phyloP scores from a whole-genome alignment of 345 rosid species.

The Camelina neglecta region DNA sequence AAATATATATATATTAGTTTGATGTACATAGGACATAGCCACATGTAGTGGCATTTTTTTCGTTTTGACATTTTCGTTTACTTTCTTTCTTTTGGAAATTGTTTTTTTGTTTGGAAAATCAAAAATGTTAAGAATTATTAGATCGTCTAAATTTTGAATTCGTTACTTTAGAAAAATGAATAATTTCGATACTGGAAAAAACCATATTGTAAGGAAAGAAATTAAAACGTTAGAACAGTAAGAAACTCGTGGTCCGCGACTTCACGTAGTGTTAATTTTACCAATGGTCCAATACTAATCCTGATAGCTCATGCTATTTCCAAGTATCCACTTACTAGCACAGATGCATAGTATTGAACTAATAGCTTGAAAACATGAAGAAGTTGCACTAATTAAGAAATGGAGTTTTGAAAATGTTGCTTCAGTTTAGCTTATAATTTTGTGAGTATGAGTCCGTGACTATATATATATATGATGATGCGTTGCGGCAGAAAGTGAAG shows the following conservation, averaged over 20 bases:
- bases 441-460: too few relatives aligned
- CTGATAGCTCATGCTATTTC: neutral
- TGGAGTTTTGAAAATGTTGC: neutral
- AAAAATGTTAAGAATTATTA: neutral
- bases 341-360: neutral
- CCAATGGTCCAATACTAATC: neutral
- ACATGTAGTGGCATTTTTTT: conserved; percentile 3
- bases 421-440: neutral
- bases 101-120: neutral
- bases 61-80: neutral
- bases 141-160: neutral
- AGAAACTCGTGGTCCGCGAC: neutral
- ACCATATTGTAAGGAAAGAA: too few relatives aligned
- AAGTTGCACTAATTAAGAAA: neutral
- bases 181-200: neutral
- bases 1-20: neutral
- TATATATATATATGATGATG: neutral
- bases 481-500: conserved; percentile 7
- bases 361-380: neutral
- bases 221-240: neutral
- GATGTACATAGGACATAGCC: neutral
- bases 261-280: neutral
- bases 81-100: conserved; percentile 4
- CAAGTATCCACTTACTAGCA: neutral
- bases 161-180: neutral